phyloP scores from a whole-genome alignment of 2,329 filamentous ascomycete species.

The Plectosphaerella sp. region DNA sequence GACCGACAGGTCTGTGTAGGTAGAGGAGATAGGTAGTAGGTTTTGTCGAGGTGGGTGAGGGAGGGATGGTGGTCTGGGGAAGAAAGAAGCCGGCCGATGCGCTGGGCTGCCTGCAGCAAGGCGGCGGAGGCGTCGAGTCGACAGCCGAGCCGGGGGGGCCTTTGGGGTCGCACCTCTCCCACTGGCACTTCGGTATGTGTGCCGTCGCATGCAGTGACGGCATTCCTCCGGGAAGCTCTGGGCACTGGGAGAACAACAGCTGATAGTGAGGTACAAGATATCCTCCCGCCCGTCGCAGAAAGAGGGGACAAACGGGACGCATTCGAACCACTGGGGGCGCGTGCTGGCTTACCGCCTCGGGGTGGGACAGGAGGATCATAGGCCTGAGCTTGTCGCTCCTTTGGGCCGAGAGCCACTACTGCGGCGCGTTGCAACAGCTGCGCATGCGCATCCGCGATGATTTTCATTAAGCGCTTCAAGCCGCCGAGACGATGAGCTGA shows the following conservation, averaged over 20 bases:
- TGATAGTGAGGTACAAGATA: not conserved
- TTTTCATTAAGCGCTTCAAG: too few relatives aligned
- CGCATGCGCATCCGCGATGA: too few relatives aligned
- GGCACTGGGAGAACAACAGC: not conserved
- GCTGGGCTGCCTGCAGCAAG: not conserved
- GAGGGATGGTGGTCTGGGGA: not conserved
- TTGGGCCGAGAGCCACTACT: too few relatives aligned
- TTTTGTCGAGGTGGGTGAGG: too few relatives aligned
- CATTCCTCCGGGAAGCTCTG: not conserved
- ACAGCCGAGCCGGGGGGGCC: not conserved
- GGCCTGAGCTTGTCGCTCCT: too few relatives aligned
- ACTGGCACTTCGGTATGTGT: not conserved
- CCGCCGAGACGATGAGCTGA: too few relatives aligned
- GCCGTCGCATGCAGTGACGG: not conserved
- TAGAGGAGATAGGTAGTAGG: not conserved
- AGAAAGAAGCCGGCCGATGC: not conserved
- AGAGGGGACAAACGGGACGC: too few relatives aligned
- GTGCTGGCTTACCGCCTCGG: too few relatives aligned
- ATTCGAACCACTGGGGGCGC: too few relatives aligned
- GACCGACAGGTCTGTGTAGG: not conserved
- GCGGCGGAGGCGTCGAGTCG: not conserved
- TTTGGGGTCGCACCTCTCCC: not conserved
- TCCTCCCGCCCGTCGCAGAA: too few relatives aligned
- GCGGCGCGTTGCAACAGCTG: too few relatives aligned
- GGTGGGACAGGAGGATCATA: too few relatives aligned